Base-by-base conservation (phyloP, 129 eudicot species). In the Escallonia rubra region DNA sequence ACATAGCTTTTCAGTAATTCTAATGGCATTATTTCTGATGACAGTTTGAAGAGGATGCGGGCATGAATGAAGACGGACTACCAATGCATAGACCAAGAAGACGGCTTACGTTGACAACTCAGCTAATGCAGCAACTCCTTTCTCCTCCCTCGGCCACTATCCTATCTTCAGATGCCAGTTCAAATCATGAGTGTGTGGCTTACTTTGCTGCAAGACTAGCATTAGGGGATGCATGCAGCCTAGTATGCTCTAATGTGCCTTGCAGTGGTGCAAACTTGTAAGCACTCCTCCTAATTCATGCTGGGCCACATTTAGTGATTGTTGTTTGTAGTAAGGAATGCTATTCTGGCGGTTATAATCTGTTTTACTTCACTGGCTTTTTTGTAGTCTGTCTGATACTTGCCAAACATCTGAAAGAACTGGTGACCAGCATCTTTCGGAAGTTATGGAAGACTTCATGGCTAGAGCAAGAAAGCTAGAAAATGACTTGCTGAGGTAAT, bases 41-140 rank as follows among this genome's bases (percentile, higher is more conserved):
- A n/a, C 79, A 88, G 96, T 74, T 72, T 57, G 68, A 71, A 43
- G 59, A 71, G 9, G 75, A 41, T 48, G 65, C 43, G 57, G 68
- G 63, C 72, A 55, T n/a, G 46, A 7, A 45, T 53, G 80, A 69
- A 45, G 80, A 66, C 46, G 9, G 61, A 6, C 63, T 23, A 23
- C 1, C 65, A 68, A 14, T 61, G 16, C 64, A 55, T 70, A 66
- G 75, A 61, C 74, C 65, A 14, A 83, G 79, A 73, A 83, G 70
- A 74, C 65, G 93, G 67, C 81, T 83, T 69, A 63, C 45, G 38
- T 69, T 69, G 41, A 83, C 90, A 41, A 83, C 96, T 13, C 79
- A 81, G 60, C 87, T 89, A 48, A 79, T 81, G 87, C 90, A 89
- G 70, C 80, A 80, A 64, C 55, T 89, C 60, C 78, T 89, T 74